These are phyloP conservation scores for Paramecium biaurelia DNA, from an alignment of 73 alveolate genomes.

Conservation along the genomic window DNA sequence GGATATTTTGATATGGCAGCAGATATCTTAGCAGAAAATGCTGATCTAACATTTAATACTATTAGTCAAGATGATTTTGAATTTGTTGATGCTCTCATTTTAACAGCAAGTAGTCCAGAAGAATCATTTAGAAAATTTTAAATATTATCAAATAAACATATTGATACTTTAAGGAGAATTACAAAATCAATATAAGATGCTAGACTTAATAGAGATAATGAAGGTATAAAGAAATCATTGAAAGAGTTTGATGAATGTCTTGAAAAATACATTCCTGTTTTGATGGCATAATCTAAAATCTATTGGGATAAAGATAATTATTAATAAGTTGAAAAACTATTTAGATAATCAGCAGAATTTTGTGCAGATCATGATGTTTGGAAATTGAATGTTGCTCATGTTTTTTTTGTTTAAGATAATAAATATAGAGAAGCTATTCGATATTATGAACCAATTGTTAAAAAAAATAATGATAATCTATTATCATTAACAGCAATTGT, in stretches of 20 bases:
- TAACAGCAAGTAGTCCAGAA: conserved; percentile 90
- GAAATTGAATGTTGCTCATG: conserved; percentile 97
- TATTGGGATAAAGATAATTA: conserved; percentile 99
- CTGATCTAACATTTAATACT: conserved; percentile 92
- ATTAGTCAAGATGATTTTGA: conserved; percentile 90
- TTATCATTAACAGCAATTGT: conserved; percentile 97
- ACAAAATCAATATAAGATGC: conserved; percentile 95
- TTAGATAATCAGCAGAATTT: conserved; percentile 97
- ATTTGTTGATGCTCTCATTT: conserved; percentile 94
- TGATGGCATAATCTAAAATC: conserved; percentile 98
- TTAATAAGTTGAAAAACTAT: conserved; percentile 95
- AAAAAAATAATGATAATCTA: conserved; percentile 93
- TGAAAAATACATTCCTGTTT: conserved; percentile 95
- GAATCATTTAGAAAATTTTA: conserved; percentile 98
- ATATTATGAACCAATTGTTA: conserved; percentile 97
- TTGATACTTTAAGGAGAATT: conserved; percentile 92
- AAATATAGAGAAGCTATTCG: conserved; percentile 96
- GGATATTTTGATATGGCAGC: conserved; percentile 94
- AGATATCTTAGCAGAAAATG: conserved; percentile 94
- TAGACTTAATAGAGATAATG: conserved; percentile 91
- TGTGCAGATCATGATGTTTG: conserved; percentile 97
- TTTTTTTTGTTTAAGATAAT: conserved; percentile 97
- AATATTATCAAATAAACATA: conserved; percentile 92
- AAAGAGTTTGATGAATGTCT: conserved; percentile 92
- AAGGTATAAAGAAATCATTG: conserved; percentile 86